A percentile compares a stretch with the other conserved stretches of the same genome.
phyloP scores from a whole-genome alignment of 2,329 filamentous ascomycete species.

The Neocatenulostroma microsporum region DNA sequence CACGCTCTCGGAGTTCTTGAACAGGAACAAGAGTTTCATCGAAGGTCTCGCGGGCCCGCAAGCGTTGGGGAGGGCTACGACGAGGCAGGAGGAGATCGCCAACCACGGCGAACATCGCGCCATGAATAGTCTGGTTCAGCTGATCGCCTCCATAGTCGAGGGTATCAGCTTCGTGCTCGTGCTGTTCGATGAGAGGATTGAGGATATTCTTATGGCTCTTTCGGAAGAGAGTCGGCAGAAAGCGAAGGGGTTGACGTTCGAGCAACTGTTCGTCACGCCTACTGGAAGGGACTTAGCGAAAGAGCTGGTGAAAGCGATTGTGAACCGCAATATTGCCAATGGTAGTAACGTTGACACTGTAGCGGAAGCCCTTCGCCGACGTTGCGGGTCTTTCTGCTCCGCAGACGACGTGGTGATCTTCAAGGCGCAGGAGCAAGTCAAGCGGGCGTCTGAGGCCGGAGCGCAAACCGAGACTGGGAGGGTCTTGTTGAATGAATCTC shows the following conservation, averaged over 20 bases:
- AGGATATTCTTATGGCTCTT: slow-evolving; percentile 75
- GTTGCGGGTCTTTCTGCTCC: slow-evolving; percentile 96
- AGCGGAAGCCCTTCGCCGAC: slow-evolving; percentile 81
- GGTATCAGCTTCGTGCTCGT: slow-evolving; percentile 94
- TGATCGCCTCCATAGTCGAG: slow-evolving; percentile 87
- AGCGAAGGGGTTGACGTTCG: slow-evolving; percentile 73
- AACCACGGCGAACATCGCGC: slow-evolving; percentile 92
- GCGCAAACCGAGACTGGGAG: slow-evolving; percentile 68
- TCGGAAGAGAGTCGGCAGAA: slow-evolving; percentile 61
- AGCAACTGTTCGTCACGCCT: slow-evolving; percentile 72
- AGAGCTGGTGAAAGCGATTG: slow-evolving; percentile 91
- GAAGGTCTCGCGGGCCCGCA: slow-evolving; percentile 89
- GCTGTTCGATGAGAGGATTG: slow-evolving; percentile 85
- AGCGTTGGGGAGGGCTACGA: slow-evolving; percentile 67
- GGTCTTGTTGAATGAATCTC: slow-evolving; percentile 76
- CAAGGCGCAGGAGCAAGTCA: slow-evolving; percentile 92
- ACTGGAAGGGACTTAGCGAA: slow-evolving; percentile 85
- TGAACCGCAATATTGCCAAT: slow-evolving; percentile 94
- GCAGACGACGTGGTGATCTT: slow-evolving; percentile 96
- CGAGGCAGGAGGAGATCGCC: slow-evolving; percentile 82
- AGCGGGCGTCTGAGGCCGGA: slow-evolving; percentile 73
- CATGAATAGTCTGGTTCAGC: slow-evolving; percentile 72
- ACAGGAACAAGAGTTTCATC: slow-evolving; percentile 82
- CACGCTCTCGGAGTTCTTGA: slow-evolving; percentile 70
- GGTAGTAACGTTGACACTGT: slow-evolving; percentile 97